Evolutionary conservation across 768 basidiomycete genomes (phyloP), one percentile per base, ranked within the genome.

Genomic region (Boletales sp.): DNA sequence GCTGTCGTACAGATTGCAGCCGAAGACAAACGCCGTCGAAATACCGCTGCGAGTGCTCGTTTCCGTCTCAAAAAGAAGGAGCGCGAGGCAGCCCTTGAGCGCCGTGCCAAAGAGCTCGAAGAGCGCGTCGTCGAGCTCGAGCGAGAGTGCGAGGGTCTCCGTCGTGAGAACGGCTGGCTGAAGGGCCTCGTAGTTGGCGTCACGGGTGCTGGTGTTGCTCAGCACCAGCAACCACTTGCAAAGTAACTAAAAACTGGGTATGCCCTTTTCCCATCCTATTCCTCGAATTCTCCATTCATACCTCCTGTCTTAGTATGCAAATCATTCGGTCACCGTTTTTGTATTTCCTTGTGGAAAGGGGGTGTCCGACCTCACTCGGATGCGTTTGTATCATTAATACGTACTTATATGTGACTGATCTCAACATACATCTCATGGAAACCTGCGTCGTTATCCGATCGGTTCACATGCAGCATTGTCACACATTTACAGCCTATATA

Each of bases 41-140:
- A 97, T 66, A 97, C 93, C 0, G 90, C 90, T 1, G 93, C 93
- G 0, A 91, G 88, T 46, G 93, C 93, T 30, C 87, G 93, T 8
- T 97, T 97, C 78, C 80, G 93, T 51, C 69, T 92, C 62, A 97
- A 95, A 79, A 97, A 97, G 78, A 97, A 97, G 75, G 91, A 94
- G 69, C 78, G 94, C 13, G 94, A 97, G 71, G 86, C 82, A 2
- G 93, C 94, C 14, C 74, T 95, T 18, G 94, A 95, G 70, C 79
- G 76, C 38, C 84, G 83, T 60, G 83, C 88, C 14, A 92, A 91
- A 72, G 91, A 94, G 63, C 76, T 95, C 14, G 88, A 92, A 63
- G 73, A 73, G 0, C 81, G 85, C 45, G 90, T 94, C 13, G 75
- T 71, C 47, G 89, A 89, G 60, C 77, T 97, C 13, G 94, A 97